These are phyloP conservation scores for Zymoseptoria ardabiliae DNA, from an alignment of 2,329 filamentous ascomycete species.

Conservation along the genomic window DNA sequence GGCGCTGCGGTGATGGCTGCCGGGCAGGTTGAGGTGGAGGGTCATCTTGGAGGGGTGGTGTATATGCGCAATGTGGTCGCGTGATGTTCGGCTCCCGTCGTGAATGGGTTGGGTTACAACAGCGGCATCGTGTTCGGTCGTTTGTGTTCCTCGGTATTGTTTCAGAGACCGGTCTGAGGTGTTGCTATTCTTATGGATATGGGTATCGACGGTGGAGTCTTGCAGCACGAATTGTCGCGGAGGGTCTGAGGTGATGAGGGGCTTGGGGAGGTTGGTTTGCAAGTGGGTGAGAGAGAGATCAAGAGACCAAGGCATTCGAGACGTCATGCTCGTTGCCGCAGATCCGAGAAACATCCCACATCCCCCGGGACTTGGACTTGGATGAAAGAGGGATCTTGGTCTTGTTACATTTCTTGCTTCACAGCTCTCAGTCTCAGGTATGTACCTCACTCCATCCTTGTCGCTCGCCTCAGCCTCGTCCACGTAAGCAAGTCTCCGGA, in stretches of 20 bases:
- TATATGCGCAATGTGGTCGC: neutral
- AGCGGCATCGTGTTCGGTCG: neutral
- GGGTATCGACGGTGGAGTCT: neutral
- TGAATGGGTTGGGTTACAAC: neutral
- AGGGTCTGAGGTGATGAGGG: too few relatives aligned
- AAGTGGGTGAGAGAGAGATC: too few relatives aligned
- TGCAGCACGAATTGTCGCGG: neutral
- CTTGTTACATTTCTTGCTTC: neutral
- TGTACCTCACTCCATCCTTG: too few relatives aligned
- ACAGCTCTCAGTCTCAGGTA: neutral
- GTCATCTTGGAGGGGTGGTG: constrained; percentile 16
- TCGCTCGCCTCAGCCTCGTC: too few relatives aligned
- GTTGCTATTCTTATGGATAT: neutral
- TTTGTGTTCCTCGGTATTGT: neutral
- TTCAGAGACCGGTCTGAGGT: neutral
- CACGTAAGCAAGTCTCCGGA: too few relatives aligned
- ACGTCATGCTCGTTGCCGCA: neutral
- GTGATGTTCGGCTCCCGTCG: neutral
- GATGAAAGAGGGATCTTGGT: neutral
- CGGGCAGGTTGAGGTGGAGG: constrained; percentile 22
- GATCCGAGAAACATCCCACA: neutral
- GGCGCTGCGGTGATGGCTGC: constrained; percentile 26
- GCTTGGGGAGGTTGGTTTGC: too few relatives aligned
- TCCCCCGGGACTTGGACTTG: neutral
- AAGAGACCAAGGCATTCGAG: too few relatives aligned